Base-by-base conservation (phyloP, 106 monocot genomes). In the Gastrodia elata region DNA sequence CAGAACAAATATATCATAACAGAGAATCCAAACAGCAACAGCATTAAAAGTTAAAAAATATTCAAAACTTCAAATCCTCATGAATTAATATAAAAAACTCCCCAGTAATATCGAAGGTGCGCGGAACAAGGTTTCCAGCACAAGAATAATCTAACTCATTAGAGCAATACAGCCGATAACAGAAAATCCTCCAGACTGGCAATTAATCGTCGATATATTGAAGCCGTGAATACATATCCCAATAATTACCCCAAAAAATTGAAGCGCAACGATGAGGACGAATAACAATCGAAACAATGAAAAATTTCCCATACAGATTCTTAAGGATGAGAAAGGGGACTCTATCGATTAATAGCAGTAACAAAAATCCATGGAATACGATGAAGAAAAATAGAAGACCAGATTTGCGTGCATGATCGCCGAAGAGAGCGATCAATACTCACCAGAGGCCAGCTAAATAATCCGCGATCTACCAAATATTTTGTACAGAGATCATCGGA, bases 351-450 rank as follows among this genome's bases (percentile, higher is more conserved):
- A 25, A 11, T 11, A 69, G 35, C 69, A 68, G n/a, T 37, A 11
- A 39, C n/a, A 25, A 16, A 0, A 13, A 20, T 25, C 32, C 28
- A 35, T 35, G 11, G 6, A 22, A 68, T 49, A 14, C 38, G 43
- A 70, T 24, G 6, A 49, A 70, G 39, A 42, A 42, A 37, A 65
- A 65, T 39, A 22, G 15, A 27, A 11, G n/a, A 4, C 30, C 9
- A 68, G n/a, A 43, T 79, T 33, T 25, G 46, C 38, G 27, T 38
- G 56, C 30, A 39, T 61, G 43, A 28, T 6, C 16, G n/a, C 26
- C 55, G 49, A 80, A 42, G 65, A 69, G 40, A 69, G 69, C 69
- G 71, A 76, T 76, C 38, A 22, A 49, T 24, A 72, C 65, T 24
- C 37, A 73, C 81, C 72, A 8, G 64, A 41, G 28, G 40, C 35